phyloP scores from a whole-genome alignment of 495 filamentous ascomycete genomes.

The Penicillium goetzii region DNA sequence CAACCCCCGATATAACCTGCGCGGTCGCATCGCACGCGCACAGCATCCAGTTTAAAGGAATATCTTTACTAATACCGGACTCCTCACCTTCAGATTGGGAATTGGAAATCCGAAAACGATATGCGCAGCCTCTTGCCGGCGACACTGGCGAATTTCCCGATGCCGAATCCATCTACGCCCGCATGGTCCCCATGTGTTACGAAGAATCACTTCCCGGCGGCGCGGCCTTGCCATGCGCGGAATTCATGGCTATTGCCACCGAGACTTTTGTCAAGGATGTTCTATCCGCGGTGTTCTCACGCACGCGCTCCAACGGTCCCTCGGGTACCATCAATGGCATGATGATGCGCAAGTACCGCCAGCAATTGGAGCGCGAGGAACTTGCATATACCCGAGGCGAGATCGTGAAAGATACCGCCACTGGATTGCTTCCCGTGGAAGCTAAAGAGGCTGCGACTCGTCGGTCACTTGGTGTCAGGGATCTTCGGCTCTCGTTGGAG shows the following conservation, averaged over 20 bases:
- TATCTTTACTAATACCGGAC: conserved; percentile 26
- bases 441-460: conserved; percentile 68
- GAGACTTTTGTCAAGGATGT: conserved; percentile 93
- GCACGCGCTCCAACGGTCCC: conserved; percentile 78
- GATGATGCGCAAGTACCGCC: conserved; percentile 76
- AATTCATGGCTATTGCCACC: conserved; percentile 86
- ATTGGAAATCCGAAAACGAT: conserved; percentile 90
- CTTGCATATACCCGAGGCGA: conserved; percentile 66
- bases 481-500: conserved; percentile 75
- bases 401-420: conserved; percentile 62
- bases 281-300: conserved; percentile 74
- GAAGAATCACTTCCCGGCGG: conserved; percentile 83
- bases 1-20: conserved; percentile 12
- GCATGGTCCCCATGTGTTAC: conserved; percentile 94
- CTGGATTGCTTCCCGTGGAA: conserved; percentile 76
- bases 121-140: conserved; percentile 78
- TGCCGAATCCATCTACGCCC: conserved; percentile 71
- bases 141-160: conserved; percentile 96
- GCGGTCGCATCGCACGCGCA: conserved; percentile 13
- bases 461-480: conserved; percentile 72
- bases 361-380: conserved; percentile 74
- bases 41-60: not conserved
- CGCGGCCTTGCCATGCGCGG: conserved; percentile 69
- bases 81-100: conserved; percentile 67
- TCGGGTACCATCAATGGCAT: conserved; percentile 70